Percentiles rank a stretch among this genome's conserved stretches.
Conservation (phyloP, 306 rosid species). For the Inga leiocalycina region DNA sequence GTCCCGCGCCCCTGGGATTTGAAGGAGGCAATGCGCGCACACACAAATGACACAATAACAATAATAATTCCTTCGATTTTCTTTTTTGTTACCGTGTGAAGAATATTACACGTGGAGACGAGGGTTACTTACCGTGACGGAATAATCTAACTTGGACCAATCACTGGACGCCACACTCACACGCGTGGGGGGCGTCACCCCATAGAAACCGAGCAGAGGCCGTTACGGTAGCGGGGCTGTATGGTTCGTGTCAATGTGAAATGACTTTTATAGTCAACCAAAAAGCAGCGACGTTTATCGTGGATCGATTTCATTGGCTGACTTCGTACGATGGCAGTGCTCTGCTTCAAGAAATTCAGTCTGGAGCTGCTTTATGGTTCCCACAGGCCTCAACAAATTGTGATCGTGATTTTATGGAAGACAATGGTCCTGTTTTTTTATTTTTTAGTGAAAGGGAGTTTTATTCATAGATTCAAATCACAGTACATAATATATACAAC, state of each 20-base stretch:
- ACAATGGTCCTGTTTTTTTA: too few relatives aligned
- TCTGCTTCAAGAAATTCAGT: background rate
- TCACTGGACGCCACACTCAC: background rate
- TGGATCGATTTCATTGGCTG: background rate
- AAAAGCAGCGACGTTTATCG: background rate
- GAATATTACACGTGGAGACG: conserved; percentile 10
- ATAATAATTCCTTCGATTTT: background rate
- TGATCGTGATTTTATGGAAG: too few relatives aligned
- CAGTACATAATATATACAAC: too few relatives aligned
- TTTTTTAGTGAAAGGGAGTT: too few relatives aligned
- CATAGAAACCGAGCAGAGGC: background rate
- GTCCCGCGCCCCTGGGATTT: background rate
- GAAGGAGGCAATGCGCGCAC: background rate
- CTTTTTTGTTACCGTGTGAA: background rate
- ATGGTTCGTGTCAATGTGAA: background rate
- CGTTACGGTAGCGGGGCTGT: background rate
- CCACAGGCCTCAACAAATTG: too few relatives aligned
- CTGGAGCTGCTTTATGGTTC: background rate
- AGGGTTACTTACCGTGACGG: background rate
- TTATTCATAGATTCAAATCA: too few relatives aligned
- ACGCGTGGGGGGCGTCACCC: background rate
- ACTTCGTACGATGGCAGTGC: background rate
- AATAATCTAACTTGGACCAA: background rate
- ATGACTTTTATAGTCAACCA: conserved; percentile 4
- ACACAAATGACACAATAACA: background rate